Conservation (phyloP, 2,329 filamentous ascomycete genomes). For the Fusarium sp. region DNA sequence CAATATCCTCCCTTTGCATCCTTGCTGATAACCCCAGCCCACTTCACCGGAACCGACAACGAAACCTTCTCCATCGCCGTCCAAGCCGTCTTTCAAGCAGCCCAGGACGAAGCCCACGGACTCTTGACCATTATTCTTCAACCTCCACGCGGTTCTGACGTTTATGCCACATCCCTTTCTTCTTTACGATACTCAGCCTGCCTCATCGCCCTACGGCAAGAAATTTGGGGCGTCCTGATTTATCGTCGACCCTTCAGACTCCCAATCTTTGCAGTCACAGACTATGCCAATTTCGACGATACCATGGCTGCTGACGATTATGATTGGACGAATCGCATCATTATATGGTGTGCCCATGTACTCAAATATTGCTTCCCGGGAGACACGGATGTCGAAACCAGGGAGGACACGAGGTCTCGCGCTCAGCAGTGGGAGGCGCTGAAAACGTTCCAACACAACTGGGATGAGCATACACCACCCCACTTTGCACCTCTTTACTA, state of each 20-base stretch:
- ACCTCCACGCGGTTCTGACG: constrained; percentile 18
- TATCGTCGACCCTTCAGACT: constrained; percentile 25
- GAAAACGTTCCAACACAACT: constrained; percentile 15
- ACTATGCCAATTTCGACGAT: constrained; percentile 22
- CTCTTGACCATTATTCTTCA: constrained; percentile 14
- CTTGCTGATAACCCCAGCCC: constrained; percentile 1
- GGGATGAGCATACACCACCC: constrained; percentile 17
- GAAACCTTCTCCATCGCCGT: constrained; percentile 29
- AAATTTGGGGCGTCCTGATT: constrained; percentile 30
- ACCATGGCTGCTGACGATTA: constrained; percentile 15
- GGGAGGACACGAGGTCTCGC: background rate
- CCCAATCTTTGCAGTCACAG: constrained; percentile 15
- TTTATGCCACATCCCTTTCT: constrained; percentile 20
- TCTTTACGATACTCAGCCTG: constrained; percentile 27
- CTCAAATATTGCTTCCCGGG: constrained; percentile 29
- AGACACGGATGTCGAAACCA: background rate
- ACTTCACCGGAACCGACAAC: constrained; percentile 26
- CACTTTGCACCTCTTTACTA: constrained; percentile 26
- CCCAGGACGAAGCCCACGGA: constrained; percentile 13
- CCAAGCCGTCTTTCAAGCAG: constrained; percentile 24
- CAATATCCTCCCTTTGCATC: background rate
- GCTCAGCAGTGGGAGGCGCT: constrained; percentile 21
- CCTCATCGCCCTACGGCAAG: constrained; percentile 24
- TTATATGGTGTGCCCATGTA: constrained; percentile 26
- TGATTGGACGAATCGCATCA: constrained; percentile 30